A percentile compares a stretch with the other conserved stretches of the same genome.
phyloP scores from a whole-genome alignment of 2,329 filamentous ascomycete genomes.

The Aspergillus candidus region DNA sequence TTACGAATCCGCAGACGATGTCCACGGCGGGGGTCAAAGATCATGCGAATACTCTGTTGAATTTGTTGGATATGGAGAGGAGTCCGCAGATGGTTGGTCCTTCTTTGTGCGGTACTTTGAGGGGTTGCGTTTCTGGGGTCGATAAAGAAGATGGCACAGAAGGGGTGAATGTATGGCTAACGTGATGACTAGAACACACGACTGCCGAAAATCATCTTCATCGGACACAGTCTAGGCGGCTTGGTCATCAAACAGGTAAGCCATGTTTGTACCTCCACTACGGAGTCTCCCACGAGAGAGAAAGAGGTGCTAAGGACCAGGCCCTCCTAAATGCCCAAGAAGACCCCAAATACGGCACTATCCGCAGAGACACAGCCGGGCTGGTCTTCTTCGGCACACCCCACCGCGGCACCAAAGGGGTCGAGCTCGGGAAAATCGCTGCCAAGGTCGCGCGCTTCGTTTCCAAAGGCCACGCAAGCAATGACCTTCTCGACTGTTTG shows the following conservation, averaged over 20 bases:
- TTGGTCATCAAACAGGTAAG: slow-evolving; percentile 28
- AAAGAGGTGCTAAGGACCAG: slow-evolving; percentile 6
- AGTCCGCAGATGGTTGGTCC: slow-evolving; percentile 18
- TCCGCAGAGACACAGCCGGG: slow-evolving; percentile 27
- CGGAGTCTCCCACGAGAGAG: neutral
- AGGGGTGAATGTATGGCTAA: no score
- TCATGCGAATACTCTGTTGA: slow-evolving; percentile 30
- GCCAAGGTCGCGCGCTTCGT: slow-evolving; percentile 28
- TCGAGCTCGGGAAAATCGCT: slow-evolving; percentile 29
- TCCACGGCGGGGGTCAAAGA: slow-evolving; percentile 30
- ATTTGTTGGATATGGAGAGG: slow-evolving; percentile 27
- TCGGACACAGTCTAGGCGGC: slow-evolving; percentile 28
- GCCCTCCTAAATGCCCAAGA: slow-evolving; percentile 31
- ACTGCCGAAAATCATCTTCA: slow-evolving; percentile 25
- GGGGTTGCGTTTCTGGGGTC: no score
- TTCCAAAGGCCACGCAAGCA: slow-evolving; percentile 27
- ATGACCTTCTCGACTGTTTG: slow-evolving; percentile 24
- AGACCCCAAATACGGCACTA: slow-evolving; percentile 29
- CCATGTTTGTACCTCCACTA: rapidly evolving
- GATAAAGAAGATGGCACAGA: no score
- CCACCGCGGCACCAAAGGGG: slow-evolving; percentile 28
- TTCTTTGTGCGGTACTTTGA: neutral
- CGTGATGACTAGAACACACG: slow-evolving; percentile 12
- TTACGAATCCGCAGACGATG: slow-evolving; percentile 27
- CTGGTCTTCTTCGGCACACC: slow-evolving; percentile 33